Conservation (phyloP, 306 rosid species). For the Quercus variabilis region DNA sequence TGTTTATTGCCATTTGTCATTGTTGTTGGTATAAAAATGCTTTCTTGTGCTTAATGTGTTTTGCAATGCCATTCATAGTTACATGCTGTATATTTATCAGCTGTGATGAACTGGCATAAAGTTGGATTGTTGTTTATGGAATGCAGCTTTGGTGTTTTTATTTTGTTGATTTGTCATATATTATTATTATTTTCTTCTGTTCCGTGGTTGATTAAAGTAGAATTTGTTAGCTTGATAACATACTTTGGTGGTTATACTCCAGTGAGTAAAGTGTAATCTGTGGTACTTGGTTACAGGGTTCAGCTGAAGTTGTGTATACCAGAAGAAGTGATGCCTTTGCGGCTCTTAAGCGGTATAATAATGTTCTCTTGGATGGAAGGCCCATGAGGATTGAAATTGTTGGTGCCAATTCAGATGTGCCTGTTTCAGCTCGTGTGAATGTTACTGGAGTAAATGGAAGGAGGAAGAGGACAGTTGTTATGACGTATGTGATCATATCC, state of each 20-base stretch:
- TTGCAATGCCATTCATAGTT: too few species aligned
- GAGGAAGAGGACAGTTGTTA: slow-evolving; percentile 73
- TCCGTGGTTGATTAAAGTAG: too few species aligned
- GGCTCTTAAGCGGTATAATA: slow-evolving; percentile 81
- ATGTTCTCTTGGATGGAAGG: slow-evolving; percentile 87
- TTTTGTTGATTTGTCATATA: too few species aligned
- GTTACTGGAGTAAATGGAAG: slow-evolving; percentile 80
- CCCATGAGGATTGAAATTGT: slow-evolving; percentile 95
- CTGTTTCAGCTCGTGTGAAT: slow-evolving; percentile 80
- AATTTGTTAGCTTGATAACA: neutral
- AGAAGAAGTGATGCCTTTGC: slow-evolving; percentile 97
- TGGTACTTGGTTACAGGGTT: slow-evolving; percentile 53
- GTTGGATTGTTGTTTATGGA: too few species aligned
- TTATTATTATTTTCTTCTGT: too few species aligned
- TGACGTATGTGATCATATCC: slow-evolving; percentile 51
- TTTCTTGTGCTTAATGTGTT: too few species aligned
- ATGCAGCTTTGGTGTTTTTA: too few species aligned
- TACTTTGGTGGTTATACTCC: neutral
- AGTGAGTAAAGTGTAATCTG: neutral
- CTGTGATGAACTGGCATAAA: too few species aligned
- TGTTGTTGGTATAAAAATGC: too few species aligned
- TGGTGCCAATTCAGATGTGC: slow-evolving; percentile 61
- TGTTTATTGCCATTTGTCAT: too few species aligned
- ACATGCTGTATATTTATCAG: too few species aligned
- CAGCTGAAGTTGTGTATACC: slow-evolving; percentile 90